Base-by-base conservation (phyloP, 305 asterid genomes). In the Caryopteris hybrid region DNA sequence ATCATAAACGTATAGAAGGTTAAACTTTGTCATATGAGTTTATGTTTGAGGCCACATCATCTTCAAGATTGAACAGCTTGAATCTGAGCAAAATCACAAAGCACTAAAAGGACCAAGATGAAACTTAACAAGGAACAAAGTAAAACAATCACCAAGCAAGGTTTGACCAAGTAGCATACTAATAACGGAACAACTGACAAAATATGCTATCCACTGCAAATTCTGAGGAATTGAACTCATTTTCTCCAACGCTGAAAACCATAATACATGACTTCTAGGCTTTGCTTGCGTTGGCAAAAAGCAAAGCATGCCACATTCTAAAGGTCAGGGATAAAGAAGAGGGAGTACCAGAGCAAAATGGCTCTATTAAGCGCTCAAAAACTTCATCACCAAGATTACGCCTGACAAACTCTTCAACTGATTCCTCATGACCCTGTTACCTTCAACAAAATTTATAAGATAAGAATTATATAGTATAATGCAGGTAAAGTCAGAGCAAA, bases 331-430 rank as follows among this genome's bases (percentile, higher is more conserved):
- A 0, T 29, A 21, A 48, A 21, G 38, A 47, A 68, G 31, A 45
- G 45, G 66, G 56, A 52, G 31, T 86, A 90, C 99, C 99, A 38
- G 99, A 91, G 82, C 99, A 93, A 78, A 93, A 93, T 18, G 99
- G 99, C 82, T 93, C 99, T 25, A 93, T 93, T 75, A 93, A 78
- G 67, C 99, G 97, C 76, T 93, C 96, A 80, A 93, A 93, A 64
- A 93, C 97, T 80, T 93, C 96, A 27, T 36, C 80, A 1, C 97
- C 99, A 21, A 90, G 96, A 82, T 93, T 93, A 12, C 99, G 95
- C 74, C 96, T 88, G 45, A 93, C 96, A 72, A 93, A 93, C 80
- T 93, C 88, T 78, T 93, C 99, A 61, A 93, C 95, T 34, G 99
- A 87, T 75, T 93, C 99, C 90, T 93, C 99, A 65, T 51, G 80